Evolutionary conservation across 176 grass and related monocot genomes (phyloP).

Genomic region (Saccharum officinarum): DNA sequence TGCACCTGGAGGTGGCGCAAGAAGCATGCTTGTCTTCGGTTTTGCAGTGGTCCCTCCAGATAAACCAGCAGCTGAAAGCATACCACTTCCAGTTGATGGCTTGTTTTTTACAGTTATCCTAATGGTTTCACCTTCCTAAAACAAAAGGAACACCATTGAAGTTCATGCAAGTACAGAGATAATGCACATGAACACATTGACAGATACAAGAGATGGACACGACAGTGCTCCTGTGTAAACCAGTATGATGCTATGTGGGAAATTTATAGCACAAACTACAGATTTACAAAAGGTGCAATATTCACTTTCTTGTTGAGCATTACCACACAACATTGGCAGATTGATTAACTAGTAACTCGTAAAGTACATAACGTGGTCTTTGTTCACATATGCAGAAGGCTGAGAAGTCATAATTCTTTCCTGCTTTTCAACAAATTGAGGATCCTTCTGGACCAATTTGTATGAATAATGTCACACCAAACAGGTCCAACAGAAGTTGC

Average conservation of each 20-base stretch:
- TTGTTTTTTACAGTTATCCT: conserved; percentile 99
- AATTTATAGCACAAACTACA: conserved; percentile 11
- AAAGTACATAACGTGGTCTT: neutral
- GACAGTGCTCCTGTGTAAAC: neutral
- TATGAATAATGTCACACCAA: neutral
- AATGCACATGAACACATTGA: neutral
- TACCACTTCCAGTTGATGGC: conserved; percentile 65
- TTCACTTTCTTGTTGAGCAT: neutral
- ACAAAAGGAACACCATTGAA: conserved; percentile 21
- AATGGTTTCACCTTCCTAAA: conserved; percentile 99
- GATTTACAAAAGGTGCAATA: neutral
- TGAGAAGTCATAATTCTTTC: neutral
- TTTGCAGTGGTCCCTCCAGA: conserved; percentile 56
- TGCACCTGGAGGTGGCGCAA: conserved; percentile 75
- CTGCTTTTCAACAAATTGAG: neutral
- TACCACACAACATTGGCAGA: neutral
- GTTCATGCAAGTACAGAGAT: conserved; percentile 23
- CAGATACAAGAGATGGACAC: neutral
- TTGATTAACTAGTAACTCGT: too few species aligned
- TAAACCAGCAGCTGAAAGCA: conserved; percentile 76
- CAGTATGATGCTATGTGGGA: neutral
- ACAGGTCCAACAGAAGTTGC: neutral
- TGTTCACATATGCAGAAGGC: neutral
- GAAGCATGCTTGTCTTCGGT: conserved; percentile 60
- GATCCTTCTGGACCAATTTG: neutral